Evolutionary conservation across 2,329 filamentous ascomycete species (phyloP), one percentile per base, ranked within the genome.

Genomic region (Aspergillus novofumigatus): DNA sequence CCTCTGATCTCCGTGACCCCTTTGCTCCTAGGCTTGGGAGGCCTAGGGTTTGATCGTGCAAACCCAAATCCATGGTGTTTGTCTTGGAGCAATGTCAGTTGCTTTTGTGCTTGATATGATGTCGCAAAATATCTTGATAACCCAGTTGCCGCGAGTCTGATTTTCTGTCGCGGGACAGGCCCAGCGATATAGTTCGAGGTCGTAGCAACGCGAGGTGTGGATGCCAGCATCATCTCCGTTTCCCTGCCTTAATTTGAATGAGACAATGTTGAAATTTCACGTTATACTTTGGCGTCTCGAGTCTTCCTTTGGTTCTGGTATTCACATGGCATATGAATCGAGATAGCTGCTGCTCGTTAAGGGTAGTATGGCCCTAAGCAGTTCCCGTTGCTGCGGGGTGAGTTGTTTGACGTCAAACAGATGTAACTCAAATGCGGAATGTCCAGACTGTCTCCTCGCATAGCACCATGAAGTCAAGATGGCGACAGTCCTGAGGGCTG

Each of bases 1-100:
- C 81, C 81, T 32, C 81, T 73, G 55, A 83, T 84, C 66, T 84
- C 81, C 0, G 81, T 83, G 5, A 83, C 80, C 4, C 77, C 79
- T 41, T 71, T 76, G 4, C 65, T 75, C 28, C 81, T 72, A 3
- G 81, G 81, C 65, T 84, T 83, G 4, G 71, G 67, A 0, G 79
- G 76, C 14, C 75, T 67, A 0, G 73, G 73, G 53, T 83, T 84
- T 28, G 80, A 80, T 3, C 78, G 74, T 32, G 76, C 74, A 63
- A 83, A 83, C 0, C 79, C 80, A 63, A 81, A 80, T 4, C 78
- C 80, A 63, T 78, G 71, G 8, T 77, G 66, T 59, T 76, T 75
- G 58, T 83, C 80, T 61, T 82, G 75, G 4, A 83, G 72, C n/a
- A 82, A 66, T 6, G 69, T 73, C 23, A 60, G 45, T 5, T 62